Evolutionary conservation across 805 yeast genomes (phyloP).

Genomic region (Saturnispora dispora): DNA sequence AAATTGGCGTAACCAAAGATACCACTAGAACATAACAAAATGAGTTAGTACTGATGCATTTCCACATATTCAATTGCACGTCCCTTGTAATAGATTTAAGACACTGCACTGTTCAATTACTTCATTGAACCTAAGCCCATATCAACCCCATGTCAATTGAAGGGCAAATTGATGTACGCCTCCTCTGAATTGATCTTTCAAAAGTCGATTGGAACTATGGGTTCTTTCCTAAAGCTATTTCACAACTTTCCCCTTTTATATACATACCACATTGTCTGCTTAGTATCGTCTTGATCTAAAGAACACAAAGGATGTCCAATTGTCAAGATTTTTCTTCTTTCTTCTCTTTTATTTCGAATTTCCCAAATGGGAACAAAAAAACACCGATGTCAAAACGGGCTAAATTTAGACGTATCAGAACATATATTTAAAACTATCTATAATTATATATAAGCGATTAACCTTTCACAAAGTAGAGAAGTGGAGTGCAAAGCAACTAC

Average conservation of each 20-base stretch:
- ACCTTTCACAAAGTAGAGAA: neutral
- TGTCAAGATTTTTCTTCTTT: neutral
- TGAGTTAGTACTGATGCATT: neutral
- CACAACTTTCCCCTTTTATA: neutral
- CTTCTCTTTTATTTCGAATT: neutral
- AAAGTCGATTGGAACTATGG: neutral
- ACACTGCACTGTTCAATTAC: no score
- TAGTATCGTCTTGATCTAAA: neutral
- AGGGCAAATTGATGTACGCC: neutral
- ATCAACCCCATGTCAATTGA: neutral
- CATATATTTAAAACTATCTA: neutral
- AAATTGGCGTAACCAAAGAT: slow-evolving; percentile 97
- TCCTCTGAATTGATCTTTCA: neutral
- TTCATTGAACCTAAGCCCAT: neutral
- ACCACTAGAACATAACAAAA: slow-evolving; percentile 44
- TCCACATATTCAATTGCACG: neutral
- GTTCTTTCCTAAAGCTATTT: neutral
- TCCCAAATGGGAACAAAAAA: neutral
- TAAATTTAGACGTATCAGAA: neutral
- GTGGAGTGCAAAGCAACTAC: neutral
- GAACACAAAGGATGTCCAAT: neutral
- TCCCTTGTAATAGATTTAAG: neutral
- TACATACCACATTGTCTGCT: neutral
- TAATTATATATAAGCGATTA: no score
- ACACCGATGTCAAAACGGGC: neutral